A percentile compares a stretch with the other conserved stretches of the same genome.
These are phyloP conservation scores for Camelina neglecta DNA, from an alignment of 345 rosid genomes.

Conservation along the genomic window DNA sequence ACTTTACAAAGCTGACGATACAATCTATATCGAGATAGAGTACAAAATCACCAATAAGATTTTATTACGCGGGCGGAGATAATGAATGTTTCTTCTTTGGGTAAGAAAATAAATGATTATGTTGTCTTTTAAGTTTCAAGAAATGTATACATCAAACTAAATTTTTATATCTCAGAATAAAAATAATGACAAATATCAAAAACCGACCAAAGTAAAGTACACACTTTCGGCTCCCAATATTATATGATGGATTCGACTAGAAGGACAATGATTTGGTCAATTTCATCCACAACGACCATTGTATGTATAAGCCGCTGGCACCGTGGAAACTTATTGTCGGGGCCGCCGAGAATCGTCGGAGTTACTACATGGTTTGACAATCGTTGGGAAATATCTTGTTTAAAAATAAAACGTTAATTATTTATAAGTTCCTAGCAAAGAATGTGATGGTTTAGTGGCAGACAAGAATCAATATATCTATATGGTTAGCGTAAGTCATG, in stretches of 20 bases:
- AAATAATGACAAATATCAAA: constrained; percentile 17
- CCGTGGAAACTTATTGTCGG: constrained; percentile 3
- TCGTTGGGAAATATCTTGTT: not conserved
- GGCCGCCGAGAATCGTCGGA: constrained; percentile 16
- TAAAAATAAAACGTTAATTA: not conserved
- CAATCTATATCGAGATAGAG: no score
- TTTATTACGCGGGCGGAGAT: not conserved
- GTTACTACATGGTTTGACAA: not conserved
- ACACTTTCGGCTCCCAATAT: constrained; percentile 28
- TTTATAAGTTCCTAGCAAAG: not conserved
- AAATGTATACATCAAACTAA: constrained; percentile 17
- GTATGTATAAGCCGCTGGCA: constrained; percentile 9
- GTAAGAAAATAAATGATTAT: constrained; percentile 7
- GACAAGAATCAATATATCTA: constrained; percentile 31
- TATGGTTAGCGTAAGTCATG: constrained; percentile 11
- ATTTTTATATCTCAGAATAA: not conserved
- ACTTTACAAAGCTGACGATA: no score
- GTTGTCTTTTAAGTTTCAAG: constrained; percentile 19
- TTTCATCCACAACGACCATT: constrained; percentile 3
- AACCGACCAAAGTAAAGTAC: constrained; percentile 33
- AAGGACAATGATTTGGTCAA: constrained; percentile 23
- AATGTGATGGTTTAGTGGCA: constrained; percentile 31
- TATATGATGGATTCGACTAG: constrained; percentile 8
- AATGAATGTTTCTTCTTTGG: not conserved
- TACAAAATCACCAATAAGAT: not conserved